Conservation (phyloP, 2,329 filamentous ascomycete genomes). For the Dactylonectria estremocensis region DNA sequence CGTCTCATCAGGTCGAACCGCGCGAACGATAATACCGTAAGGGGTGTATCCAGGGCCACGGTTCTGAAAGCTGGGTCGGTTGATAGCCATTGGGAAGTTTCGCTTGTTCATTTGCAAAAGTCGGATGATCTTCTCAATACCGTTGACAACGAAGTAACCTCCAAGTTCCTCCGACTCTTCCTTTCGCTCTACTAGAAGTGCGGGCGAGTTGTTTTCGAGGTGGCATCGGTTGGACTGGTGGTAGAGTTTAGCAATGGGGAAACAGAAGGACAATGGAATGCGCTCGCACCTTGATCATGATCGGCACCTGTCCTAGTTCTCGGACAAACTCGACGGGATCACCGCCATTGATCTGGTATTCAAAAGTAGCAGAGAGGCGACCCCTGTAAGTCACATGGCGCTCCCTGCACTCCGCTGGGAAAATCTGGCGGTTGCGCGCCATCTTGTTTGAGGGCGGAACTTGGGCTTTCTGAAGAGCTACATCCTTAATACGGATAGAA, state of each 20-base stretch:
- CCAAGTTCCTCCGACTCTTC: slow-evolving; percentile 97
- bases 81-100: slow-evolving; percentile 96
- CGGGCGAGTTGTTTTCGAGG: slow-evolving; percentile 87
- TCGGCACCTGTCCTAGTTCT: slow-evolving; percentile 89
- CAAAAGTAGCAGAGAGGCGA: slow-evolving; percentile 85
- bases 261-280: neutral
- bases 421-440: slow-evolving; percentile 86
- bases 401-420: slow-evolving; percentile 94
- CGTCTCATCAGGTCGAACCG: slow-evolving; percentile 95
- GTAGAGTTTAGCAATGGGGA: slow-evolving; percentile 34
- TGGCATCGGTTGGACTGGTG: slow-evolving; percentile 89
- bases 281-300: slow-evolving; percentile 88
- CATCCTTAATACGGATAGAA: slow-evolving; percentile 82
- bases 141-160: slow-evolving; percentile 98
- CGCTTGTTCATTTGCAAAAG: slow-evolving; percentile 90
- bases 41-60: slow-evolving; percentile 90
- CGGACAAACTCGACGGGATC: slow-evolving; percentile 86
- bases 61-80: slow-evolving; percentile 89
- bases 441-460: slow-evolving; percentile 89
- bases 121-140: slow-evolving; percentile 96
- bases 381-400: slow-evolving; percentile 93
- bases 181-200: slow-evolving; percentile 85
- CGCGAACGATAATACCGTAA: slow-evolving; percentile 91
- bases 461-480: slow-evolving; percentile 86
- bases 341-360: slow-evolving; percentile 89